Evolutionary conservation across 176 grass and related monocot species (phyloP).

Genomic region (Musa acuminata): DNA sequence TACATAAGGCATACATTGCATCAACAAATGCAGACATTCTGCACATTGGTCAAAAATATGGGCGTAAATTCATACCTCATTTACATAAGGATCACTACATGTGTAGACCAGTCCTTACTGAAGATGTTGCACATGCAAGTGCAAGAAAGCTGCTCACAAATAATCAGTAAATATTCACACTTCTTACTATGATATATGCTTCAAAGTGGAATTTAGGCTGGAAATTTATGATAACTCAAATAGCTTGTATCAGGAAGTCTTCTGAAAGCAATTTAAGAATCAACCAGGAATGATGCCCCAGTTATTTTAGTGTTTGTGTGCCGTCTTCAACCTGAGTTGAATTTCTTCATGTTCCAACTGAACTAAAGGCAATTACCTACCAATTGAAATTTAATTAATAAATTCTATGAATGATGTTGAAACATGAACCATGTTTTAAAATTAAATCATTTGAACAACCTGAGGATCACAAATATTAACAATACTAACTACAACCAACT

Average conservation of each 20-base stretch:
- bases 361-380: not conserved
- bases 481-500: not conserved
- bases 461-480: not conserved
- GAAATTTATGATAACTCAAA: not conserved
- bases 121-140: not conserved
- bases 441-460: not conserved
- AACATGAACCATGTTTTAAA: not conserved
- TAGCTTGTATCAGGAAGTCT: not conserved
- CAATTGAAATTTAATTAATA: not conserved
- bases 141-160: not conserved
- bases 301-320: too few relatives aligned
- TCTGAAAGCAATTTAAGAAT: not conserved
- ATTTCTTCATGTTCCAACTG: not conserved
- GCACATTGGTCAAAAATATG: not conserved
- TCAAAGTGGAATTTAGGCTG: not conserved
- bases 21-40: not conserved
- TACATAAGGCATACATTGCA: not conserved
- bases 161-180: not conserved
- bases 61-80: not conserved
- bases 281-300: too few relatives aligned
- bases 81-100: too few relatives aligned
- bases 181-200: not conserved
- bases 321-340: not conserved
- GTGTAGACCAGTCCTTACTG: too few relatives aligned
- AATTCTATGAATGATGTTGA: not conserved